Percentiles rank a stretch among this genome's conserved stretches.
Conservation (phyloP, 2,329 filamentous ascomycete species). For the Aspergillus hortae region DNA sequence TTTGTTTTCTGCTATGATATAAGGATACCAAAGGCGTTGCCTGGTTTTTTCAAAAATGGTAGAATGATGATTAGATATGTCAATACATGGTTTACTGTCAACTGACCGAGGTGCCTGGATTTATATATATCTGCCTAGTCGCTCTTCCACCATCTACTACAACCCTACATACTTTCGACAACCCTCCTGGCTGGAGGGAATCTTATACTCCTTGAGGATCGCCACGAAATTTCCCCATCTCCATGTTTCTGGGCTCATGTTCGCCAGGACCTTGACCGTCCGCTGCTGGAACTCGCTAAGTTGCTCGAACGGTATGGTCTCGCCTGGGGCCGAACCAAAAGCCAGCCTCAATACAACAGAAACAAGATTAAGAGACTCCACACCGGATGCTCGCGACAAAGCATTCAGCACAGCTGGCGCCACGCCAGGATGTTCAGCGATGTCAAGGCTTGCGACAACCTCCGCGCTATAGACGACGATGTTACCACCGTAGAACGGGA, state of each 20-base stretch:
- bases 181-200: too few species aligned
- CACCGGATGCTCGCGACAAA: neutral
- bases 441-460: neutral
- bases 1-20: constrained; percentile 22
- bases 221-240: too few species aligned
- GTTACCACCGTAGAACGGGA: constrained; percentile 1
- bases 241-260: too few species aligned
- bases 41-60: constrained; percentile 8
- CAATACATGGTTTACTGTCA: neutral
- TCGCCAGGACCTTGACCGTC: neutral
- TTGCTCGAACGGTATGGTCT: neutral
- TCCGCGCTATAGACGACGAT: neutral
- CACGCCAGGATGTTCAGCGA: neutral
- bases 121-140: neutral
- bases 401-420: neutral
- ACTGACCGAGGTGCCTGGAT: neutral
- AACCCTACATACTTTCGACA: too few species aligned
- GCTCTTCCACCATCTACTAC: too few species aligned
- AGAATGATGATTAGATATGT: constrained; percentile 7
- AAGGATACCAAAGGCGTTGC: constrained; percentile 31
- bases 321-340: neutral
- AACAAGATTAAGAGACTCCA: neutral
- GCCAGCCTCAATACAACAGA: constrained; percentile 1
- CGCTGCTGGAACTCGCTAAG: constrained; percentile 2
- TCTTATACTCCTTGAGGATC: too few species aligned